Percentiles rank a stretch among this genome's conserved stretches.
Conservation (phyloP, 2,329 filamentous ascomycete genomes). For the Rhinocladiella mackenziei region DNA sequence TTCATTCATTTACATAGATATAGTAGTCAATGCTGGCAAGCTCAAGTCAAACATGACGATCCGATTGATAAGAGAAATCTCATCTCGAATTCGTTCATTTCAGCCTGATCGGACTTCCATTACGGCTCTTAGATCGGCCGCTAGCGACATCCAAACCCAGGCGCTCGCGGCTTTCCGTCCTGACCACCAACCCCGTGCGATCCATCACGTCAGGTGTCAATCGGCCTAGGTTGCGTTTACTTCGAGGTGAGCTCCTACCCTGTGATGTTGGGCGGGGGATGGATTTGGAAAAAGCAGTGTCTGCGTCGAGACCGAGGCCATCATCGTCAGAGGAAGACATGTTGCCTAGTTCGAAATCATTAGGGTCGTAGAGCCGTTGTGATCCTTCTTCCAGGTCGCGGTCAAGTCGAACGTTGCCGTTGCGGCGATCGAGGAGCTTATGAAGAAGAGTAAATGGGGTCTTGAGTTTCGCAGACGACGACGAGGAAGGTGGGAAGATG, state of each 20-base stretch:
- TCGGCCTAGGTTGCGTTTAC: conserved; percentile 41
- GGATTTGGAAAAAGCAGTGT: conserved; percentile 30
- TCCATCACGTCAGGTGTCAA: conserved; percentile 45
- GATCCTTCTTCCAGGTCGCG: conserved; percentile 75
- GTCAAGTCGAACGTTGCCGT: conserved; percentile 57
- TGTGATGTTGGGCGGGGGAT: conserved; percentile 57
- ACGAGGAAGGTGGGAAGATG: conserved; percentile 44
- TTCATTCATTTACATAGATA: neutral
- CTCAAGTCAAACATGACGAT: neutral
- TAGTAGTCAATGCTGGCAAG: no score
- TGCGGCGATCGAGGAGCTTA: conserved; percentile 34
- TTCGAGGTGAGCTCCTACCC: conserved; percentile 62
- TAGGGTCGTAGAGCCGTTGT: conserved; percentile 33
- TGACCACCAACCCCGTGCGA: conserved; percentile 68
- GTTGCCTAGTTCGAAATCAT: conserved; percentile 74
- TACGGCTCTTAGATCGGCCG: conserved; percentile 16
- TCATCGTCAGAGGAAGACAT: conserved; percentile 47
- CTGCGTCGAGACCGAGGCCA: conserved; percentile 6
- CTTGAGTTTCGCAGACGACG: conserved; percentile 30
- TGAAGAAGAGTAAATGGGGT: conserved; percentile 32
- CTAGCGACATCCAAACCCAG: conserved; percentile 43
- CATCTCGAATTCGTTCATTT: conserved; percentile 1
- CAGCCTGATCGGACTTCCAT: conserved; percentile 15
- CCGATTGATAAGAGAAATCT: neutral
- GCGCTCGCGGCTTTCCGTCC: conserved; percentile 83